phyloP scores from a whole-genome alignment of 257 asterid genomes.

The Orobanche coerulescens region DNA sequence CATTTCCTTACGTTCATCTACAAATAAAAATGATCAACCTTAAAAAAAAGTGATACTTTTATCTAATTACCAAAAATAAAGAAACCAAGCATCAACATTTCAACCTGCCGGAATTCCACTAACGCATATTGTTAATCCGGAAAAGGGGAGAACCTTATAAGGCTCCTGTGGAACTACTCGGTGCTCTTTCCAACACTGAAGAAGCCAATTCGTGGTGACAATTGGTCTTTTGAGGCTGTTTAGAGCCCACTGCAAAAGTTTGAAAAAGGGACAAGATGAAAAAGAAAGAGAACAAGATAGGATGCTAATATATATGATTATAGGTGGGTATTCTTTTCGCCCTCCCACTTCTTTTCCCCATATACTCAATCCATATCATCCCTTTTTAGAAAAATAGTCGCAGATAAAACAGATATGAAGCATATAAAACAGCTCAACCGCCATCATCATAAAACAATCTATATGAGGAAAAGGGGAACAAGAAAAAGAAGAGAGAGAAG shows the following conservation, averaged over 20 bases:
- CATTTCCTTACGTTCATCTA: conserved; percentile 78
- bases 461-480: background rate
- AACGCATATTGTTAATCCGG: conserved; percentile 77
- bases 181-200: conserved; percentile 98
- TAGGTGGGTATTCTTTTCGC: background rate
- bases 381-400: conserved; percentile 7
- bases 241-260: conserved; percentile 70
- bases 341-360: background rate
- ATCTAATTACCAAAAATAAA: conserved; percentile 12
- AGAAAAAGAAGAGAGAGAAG: too few relatives aligned
- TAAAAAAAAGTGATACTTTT: conserved; percentile 20
- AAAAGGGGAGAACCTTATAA: conserved; percentile 78
- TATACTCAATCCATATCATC: background rate
- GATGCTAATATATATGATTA: conserved; percentile 9
- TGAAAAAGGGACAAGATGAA: conserved; percentile 17
- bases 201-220: conserved; percentile 74
- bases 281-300: conserved; percentile 20
- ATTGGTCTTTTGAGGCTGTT: conserved; percentile 67
- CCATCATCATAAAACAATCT: background rate
- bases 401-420: background rate
- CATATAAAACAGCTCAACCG: conserved; percentile 14
- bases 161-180: conserved; percentile 89
- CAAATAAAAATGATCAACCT: background rate
- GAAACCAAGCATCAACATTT: conserved; percentile 4
- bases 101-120: conserved; percentile 79